Evolutionary conservation across 2,329 filamentous ascomycete genomes (phyloP).

Genomic region (Colletotrichum karsti): DNA sequence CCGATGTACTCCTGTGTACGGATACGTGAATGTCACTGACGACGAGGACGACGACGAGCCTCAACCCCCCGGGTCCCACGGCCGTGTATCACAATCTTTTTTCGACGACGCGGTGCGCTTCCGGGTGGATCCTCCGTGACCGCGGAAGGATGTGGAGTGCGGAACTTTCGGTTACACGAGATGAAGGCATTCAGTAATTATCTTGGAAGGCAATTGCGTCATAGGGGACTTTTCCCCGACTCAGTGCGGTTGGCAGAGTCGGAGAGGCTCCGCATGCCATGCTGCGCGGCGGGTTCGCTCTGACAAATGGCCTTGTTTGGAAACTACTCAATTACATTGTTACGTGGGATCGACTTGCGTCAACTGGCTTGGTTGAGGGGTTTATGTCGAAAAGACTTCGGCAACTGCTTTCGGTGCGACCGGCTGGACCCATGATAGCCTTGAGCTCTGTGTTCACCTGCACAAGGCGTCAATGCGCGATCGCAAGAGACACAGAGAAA

Average conservation of each 20-base stretch:
- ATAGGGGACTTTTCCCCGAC: constrained; percentile 6
- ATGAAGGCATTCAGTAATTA: constrained; percentile 7
- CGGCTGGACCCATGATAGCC: background rate
- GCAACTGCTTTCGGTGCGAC: background rate
- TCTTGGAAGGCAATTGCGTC: constrained; percentile 8
- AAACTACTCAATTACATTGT: background rate
- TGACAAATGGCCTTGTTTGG: constrained; percentile 1
- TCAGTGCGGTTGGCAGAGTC: constrained; percentile 1
- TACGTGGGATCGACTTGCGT: background rate
- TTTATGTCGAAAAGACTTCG: background rate
- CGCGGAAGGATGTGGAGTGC: constrained; percentile 1
- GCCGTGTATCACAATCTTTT: constrained; percentile 27
- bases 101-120: constrained; percentile 5
- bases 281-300: background rate
- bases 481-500: background rate
- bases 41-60: constrained; percentile 8
- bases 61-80: constrained; percentile 16
- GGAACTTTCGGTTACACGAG: constrained; percentile 11
- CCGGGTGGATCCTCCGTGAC: constrained; percentile 11
- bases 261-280: background rate
- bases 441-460: background rate
- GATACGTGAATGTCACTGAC: background rate
- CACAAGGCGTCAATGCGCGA: constrained; percentile 6
- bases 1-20: background rate
- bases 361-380: background rate